Percentiles rank a stretch among this genome's conserved stretches.
phyloP scores from a whole-genome alignment of 768 basidiomycete genomes.

The Pleurotus citrinopileatus region DNA sequence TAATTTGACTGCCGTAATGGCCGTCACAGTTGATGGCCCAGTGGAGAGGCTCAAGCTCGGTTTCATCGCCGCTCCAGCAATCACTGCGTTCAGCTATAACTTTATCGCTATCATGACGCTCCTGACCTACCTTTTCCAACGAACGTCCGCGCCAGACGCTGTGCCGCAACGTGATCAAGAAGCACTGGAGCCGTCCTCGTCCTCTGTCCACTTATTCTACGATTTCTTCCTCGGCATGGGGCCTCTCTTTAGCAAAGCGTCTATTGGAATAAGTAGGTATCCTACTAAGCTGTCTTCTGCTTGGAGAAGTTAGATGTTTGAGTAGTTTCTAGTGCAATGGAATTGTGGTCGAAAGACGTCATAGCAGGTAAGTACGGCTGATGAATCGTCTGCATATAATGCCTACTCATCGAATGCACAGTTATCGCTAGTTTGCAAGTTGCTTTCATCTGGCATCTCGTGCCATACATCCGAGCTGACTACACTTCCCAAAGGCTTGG shows the following conservation, averaged over 20 bases:
- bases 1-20: too few species aligned
- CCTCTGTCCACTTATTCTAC: background rate
- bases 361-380: constrained; percentile 5
- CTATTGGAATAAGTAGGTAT: constrained; percentile 3
- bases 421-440: constrained; percentile 10
- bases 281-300: background rate
- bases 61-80: constrained; percentile 11
- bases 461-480: background rate
- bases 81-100: constrained; percentile 6
- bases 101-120: constrained; percentile 4
- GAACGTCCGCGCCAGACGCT: background rate
- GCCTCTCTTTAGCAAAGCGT: background rate
- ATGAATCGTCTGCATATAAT: background rate
- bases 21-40: constrained; percentile 10
- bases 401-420: background rate
- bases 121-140: background rate
- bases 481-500: constrained; percentile 8
- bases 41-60: constrained; percentile 1
- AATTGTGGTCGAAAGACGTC: constrained; percentile 12
- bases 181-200: background rate
- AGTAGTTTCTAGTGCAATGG: constrained; percentile 6
- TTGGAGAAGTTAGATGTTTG: too few species aligned
- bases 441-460: background rate
- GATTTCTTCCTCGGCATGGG: background rate
- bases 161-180: background rate